Evolutionary conservation across 2,329 filamentous ascomycete genomes (phyloP).

Genomic region (Pseudogymnoascus sp.): DNA sequence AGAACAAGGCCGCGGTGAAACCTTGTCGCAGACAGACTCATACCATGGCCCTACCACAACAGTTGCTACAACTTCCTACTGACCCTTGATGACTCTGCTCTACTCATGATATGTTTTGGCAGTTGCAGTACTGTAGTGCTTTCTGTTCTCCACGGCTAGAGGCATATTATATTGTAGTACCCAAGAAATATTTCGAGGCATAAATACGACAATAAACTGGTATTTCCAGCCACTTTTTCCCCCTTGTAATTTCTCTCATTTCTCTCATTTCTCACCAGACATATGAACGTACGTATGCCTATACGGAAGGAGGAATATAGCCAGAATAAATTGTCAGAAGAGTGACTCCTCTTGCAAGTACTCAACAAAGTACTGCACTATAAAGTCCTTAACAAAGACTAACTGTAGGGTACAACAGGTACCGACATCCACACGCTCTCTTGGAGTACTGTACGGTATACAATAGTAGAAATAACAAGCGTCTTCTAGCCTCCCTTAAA

Average conservation of each 20-base stretch:
- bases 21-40: not conserved
- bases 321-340: not conserved
- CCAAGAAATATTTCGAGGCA: not conserved
- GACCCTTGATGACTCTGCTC: constrained; percentile 2
- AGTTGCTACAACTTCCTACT: not conserved
- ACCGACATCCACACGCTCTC: not conserved
- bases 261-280: no score
- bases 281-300: no score
- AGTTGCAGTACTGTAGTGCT: not conserved
- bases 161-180: not conserved
- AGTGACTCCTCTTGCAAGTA: not conserved
- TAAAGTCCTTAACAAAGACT: not conserved
- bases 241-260: no score
- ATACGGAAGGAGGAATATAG: not conserved
- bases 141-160: not conserved
- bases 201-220: not conserved
- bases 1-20: constrained; percentile 1
- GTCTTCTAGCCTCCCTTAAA: not conserved
- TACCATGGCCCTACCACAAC: not conserved
- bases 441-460: no score
- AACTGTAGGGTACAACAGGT: constrained; percentile 1
- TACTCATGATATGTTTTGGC: not conserved
- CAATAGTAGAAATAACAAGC: not conserved
- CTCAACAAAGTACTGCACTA: not conserved
- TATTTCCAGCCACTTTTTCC: no score